Evolutionary conservation across 2,329 filamentous ascomycete genomes (phyloP), one percentile per base, ranked within the genome.

Genomic region (Clarireedia sp.): DNA sequence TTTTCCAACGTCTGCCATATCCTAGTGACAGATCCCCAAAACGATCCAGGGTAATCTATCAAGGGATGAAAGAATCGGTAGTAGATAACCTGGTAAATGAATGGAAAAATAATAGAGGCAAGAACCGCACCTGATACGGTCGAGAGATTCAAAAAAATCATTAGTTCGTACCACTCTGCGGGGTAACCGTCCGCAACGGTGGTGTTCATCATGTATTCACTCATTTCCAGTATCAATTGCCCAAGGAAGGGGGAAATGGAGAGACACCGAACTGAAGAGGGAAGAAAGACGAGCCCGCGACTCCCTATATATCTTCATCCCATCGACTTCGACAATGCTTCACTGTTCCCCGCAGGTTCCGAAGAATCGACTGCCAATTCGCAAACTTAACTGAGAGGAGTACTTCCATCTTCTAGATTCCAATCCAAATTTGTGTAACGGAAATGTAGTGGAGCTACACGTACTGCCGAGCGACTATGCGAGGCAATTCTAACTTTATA

Each of bases 51-150:
- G 59, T 79, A 81, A 33, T 71, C 70, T 17, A 72, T 66, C 4
- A 82, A 67, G 10, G 78, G 77, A 57, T 80, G 77, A 50, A 80
- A 77, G 67, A 76, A 77, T 37, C 75, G 73, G 67, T 72, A 74
- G 57, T 77, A 71, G 57, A 77, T 71, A 12, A 76, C 72, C 63
- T 78, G 78, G 23, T 48, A 54, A n/a, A 54, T 21, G 19, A 57
- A 54, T 41, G 26, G 46, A 8, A 33, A 37, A 36, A 54, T 26
- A 10, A 54, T 26, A 14, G 45, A 19, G 19, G 36, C 38, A 7
- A 23, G 10, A 36, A 50, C 14, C 8, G 29, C 51, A 17, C 29
- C 41, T 3, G 51, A 41, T n/a, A 53, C 29, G 10, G n/a, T 53
- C 6, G 21, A 12, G 2, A 21, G n/a, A 40, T 2, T 41, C 47